Evolutionary conservation across 371 early-diverging fungal species (phyloP).

Genomic region (Smittium culicis): DNA sequence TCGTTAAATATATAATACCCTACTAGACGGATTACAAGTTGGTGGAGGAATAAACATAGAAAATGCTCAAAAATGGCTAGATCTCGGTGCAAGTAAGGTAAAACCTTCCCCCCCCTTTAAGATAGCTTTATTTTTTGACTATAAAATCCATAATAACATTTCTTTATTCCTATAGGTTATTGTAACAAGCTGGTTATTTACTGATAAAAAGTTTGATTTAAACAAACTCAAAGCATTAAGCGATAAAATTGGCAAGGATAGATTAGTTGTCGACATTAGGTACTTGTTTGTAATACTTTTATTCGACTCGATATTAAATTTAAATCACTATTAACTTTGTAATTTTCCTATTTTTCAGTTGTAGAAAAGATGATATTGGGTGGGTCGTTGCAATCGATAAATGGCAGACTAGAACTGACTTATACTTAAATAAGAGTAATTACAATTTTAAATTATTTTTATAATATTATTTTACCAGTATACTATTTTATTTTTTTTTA

Average conservation of each 20-base stretch:
- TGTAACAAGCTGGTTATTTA: constrained; percentile 88
- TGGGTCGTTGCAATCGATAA: constrained; percentile 94
- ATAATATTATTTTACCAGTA: neutral
- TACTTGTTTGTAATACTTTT: constrained; percentile 14
- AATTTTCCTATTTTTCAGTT: constrained; percentile 35
- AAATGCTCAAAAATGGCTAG: constrained; percentile 78
- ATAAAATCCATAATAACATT: neutral
- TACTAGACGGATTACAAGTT: constrained; percentile 58
- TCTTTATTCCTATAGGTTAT: constrained; percentile 46
- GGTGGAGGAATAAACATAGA: constrained; percentile 88
- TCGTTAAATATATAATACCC: no score
- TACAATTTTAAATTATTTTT: neutral
- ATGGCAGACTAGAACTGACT: constrained; percentile 90
- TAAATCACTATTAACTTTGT: neutral
- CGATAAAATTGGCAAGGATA: constrained; percentile 54
- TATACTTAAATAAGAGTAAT: constrained; percentile 56
- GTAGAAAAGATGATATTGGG: constrained; percentile 48
- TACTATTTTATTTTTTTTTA: constrained; percentile 6
- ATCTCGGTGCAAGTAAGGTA: constrained; percentile 63
- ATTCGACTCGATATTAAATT: no score
- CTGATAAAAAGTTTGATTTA: constrained; percentile 49
- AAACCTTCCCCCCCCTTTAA: constrained; percentile 24
- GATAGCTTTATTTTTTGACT: constrained; percentile 3
- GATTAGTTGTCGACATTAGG: constrained; percentile 81
- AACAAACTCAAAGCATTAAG: constrained; percentile 49